Percentiles rank a stretch among this genome's conserved stretches.
These are phyloP conservation scores for Pseudofabraea citricarpa DNA, from an alignment of 2,329 filamentous ascomycete species.

Conservation along the genomic window DNA sequence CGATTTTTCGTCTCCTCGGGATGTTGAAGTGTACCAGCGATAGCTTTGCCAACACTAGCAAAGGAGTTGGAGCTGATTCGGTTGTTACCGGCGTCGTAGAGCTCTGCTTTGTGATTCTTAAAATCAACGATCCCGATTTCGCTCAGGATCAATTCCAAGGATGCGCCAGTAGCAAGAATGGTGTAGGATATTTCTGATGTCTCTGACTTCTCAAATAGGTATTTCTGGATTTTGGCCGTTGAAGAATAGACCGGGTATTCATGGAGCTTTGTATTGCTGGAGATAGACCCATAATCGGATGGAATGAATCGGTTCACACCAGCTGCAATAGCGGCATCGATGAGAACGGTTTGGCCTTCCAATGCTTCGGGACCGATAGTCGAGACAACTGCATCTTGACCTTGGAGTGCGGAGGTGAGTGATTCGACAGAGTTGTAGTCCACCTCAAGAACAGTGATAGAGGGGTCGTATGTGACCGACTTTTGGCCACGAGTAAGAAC, in stretches of 20 bases:
- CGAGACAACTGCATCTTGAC: conserved; percentile 51
- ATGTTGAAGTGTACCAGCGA: conserved; percentile 41
- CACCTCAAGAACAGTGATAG: conserved; percentile 36
- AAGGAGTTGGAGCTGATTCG: conserved; percentile 42
- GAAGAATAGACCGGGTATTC: conserved; percentile 42
- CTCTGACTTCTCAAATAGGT: conserved; percentile 31
- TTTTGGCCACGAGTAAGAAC: conserved; percentile 2
- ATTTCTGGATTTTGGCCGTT: conserved; percentile 39
- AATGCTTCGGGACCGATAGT: conserved; percentile 29
- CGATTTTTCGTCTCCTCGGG: conserved; percentile 46
- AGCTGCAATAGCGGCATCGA: conserved; percentile 51
- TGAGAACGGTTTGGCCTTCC: conserved; percentile 41
- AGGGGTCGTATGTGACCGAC: not conserved
- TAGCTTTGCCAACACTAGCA: conserved; percentile 37
- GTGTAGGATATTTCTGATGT: conserved; percentile 46
- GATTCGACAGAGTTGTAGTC: conserved; percentile 36
- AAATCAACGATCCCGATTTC: conserved; percentile 37
- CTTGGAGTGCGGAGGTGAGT: conserved; percentile 40
- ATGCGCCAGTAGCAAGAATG: conserved; percentile 43
- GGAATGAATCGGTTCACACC: conserved; percentile 55
- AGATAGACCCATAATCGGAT: conserved; percentile 43
- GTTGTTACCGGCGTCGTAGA: conserved; percentile 45
- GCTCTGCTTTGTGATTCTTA: conserved; percentile 30
- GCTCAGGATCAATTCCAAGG: conserved; percentile 50
- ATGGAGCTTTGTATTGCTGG: conserved; percentile 31